A percentile compares a stretch with the other conserved stretches of the same genome.
phyloP scores from a whole-genome alignment of 2,329 filamentous ascomycete species.

The Penicillium sp. region DNA sequence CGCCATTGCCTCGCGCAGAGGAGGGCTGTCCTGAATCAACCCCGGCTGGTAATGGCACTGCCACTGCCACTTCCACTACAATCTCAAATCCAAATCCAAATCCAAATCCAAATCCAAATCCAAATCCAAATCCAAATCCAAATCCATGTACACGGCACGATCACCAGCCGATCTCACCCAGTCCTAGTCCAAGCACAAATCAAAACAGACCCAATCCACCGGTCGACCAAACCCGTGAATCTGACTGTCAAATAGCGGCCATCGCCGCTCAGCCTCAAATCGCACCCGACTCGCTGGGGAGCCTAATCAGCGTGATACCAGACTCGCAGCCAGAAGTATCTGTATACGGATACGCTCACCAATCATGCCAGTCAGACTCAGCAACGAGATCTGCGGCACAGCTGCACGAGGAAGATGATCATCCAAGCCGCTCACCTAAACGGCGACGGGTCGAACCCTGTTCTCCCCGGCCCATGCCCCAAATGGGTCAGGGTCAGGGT shows the following conservation, averaged over 20 bases:
- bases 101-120: not conserved
- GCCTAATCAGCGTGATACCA: constrained; percentile 47
- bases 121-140: not conserved
- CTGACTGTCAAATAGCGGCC: not conserved
- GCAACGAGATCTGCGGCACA: not conserved
- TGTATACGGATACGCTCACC: not conserved
- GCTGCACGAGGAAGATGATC: constrained; percentile 5
- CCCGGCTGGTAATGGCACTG: not conserved
- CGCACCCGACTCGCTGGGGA: constrained; percentile 38
- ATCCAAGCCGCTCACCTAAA: constrained; percentile 6
- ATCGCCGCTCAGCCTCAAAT: not conserved
- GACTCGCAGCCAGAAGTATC: constrained; percentile 44
- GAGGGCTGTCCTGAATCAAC: not conserved
- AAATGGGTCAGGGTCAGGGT: not conserved
- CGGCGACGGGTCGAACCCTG: constrained; percentile 7
- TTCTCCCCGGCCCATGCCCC: not conserved
- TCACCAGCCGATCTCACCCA: constrained; percentile 1
- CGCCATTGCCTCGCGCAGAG: not conserved
- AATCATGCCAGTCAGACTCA: not conserved
- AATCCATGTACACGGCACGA: constrained; percentile 2
- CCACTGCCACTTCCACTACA: not conserved
- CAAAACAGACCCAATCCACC: constrained; percentile 3
- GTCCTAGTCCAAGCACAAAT: not conserved
- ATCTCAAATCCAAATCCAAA: constrained; percentile 6
- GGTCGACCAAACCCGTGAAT: constrained; percentile 2